phyloP scores from a whole-genome alignment of 1,139 yeast species.

The Casaregolazyma suthepensis region DNA sequence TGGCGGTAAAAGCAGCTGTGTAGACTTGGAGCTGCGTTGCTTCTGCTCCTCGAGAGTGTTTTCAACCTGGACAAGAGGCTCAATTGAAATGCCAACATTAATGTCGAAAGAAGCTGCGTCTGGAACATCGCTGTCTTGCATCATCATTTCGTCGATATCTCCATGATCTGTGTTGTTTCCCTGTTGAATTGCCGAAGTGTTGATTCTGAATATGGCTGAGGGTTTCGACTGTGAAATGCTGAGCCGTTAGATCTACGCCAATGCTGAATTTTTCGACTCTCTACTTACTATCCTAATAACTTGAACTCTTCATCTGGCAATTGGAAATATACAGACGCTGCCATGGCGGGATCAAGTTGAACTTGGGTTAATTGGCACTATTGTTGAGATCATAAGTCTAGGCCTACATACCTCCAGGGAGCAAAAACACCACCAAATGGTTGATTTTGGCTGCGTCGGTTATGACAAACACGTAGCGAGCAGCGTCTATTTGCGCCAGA shows the following conservation, averaged over 20 bases:
- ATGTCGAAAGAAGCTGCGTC: conserved; percentile 32
- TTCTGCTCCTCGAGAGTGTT: conserved; percentile 38
- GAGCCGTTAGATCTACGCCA: conserved; percentile 8
- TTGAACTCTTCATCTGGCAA: conserved; percentile 71
- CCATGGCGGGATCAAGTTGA: conserved; percentile 57
- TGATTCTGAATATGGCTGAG: conserved; percentile 83
- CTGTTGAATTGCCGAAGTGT: conserved; percentile 31
- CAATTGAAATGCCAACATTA: conserved; percentile 83
- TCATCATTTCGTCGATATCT: conserved; percentile 35
- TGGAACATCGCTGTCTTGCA: conserved; percentile 21
- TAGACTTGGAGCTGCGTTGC: conserved; percentile 14
- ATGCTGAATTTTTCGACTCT: neutral
- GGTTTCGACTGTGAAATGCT: conserved; percentile 69
- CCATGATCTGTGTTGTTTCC: conserved; percentile 27
- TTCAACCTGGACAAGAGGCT: conserved; percentile 60
- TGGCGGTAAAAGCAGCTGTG: conserved; percentile 17
- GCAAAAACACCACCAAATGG: conserved; percentile 66
- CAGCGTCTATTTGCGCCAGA: conserved; percentile 52
- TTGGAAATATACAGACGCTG: conserved; percentile 87
- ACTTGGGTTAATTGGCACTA: conserved; percentile 31
- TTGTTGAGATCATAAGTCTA: neutral
- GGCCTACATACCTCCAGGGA: conserved; percentile 55
- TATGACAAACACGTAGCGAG: conserved; percentile 56
- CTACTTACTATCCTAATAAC: conserved; percentile 53
- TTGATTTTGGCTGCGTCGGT: conserved; percentile 60